A percentile compares a stretch with the other conserved stretches of the same genome.
These are phyloP conservation scores for Besnoitia besnoiti DNA, from an alignment of 169 alveolate genomes.

Conservation along the genomic window DNA sequence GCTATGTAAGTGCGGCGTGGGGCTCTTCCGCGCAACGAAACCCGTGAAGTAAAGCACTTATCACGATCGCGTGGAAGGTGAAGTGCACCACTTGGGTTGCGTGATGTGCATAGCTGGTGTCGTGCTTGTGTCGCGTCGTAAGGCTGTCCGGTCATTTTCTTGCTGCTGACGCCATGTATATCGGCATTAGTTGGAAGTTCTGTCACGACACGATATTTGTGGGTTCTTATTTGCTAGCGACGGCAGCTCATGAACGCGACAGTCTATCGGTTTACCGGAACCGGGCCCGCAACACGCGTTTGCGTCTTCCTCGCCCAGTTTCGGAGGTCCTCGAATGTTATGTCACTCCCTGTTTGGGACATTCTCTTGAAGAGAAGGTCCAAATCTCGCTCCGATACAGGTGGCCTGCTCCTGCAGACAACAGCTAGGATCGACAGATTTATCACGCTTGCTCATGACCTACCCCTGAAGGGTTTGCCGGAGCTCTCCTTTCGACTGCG, in stretches of 20 bases:
- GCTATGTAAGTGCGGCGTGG: too few relatives aligned
- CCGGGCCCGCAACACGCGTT: neutral
- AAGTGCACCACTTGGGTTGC: too few relatives aligned
- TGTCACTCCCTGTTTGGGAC: neutral
- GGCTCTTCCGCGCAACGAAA: too few relatives aligned
- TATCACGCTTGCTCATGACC: neutral
- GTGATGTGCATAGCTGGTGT: too few relatives aligned
- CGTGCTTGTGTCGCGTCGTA: too few relatives aligned
- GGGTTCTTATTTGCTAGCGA: neutral
- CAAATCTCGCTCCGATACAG: conserved; percentile 4
- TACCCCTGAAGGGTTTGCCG: conserved; percentile 5
- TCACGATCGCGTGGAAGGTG: too few relatives aligned
- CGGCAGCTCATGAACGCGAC: neutral
- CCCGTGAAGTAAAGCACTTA: too few relatives aligned
- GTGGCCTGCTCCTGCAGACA: conserved; percentile 1
- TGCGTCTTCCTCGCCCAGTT: conserved; percentile 14
- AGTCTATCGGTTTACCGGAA: neutral
- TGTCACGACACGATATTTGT: neutral
- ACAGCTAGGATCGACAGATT: neutral
- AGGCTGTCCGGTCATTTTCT: too few relatives aligned
- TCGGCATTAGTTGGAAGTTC: too few relatives aligned
- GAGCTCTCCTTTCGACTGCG: conserved; percentile 28
- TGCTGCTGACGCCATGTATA: too few relatives aligned
- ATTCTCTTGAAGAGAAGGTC: conserved; percentile 7
- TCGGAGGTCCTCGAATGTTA: neutral